Base-by-base conservation (phyloP, 768 basidiomycete species). In the Russula lepida region DNA sequence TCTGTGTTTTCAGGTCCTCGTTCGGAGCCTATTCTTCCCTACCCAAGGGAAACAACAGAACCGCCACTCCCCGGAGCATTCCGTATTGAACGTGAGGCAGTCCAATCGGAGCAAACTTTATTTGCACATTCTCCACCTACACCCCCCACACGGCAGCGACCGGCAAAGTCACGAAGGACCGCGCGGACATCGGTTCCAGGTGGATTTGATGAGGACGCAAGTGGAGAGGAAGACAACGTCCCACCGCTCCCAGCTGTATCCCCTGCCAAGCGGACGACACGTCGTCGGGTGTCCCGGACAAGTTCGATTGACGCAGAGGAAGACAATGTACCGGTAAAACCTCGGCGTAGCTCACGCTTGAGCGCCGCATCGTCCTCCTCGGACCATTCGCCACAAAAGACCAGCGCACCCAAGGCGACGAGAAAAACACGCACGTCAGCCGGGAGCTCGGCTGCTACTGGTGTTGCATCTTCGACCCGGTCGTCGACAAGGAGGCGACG, bases 361-460 rank as follows among this genome's bases (percentile, higher is more conserved):
- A 66, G 65, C 25, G 59, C 44, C 1, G 60, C 65, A 4, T 66
- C 65, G n/a, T 65, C 64, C 44, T 66, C 65, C 0, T 54, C 60
- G 0, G 64, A 66, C 23, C 63, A 56, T 9, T 64, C 65, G 19
- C 65, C 65, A 32, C 63, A 48, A 28, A 66, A 66, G 46, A 56
- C 9, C 2, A 53, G 55, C 25, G 59, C 63, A 4, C 52, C 59
- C 19, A 56, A 59, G 56, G 46, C 52, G 33, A 59, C 28, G 30
- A 55, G 58, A 13, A 59, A 55, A 37, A 63, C 51, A 11, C 60
- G 60, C 12, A 47, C 35, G 28, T 33, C 56, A 3, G 56, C 52
- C 3, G 62, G 62, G 5, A 46, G 46, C 11, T 69, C 70, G 27
- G 67, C 59, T 33, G 58, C 67, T 35, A 63, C 73, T 39, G 65